Base-by-base conservation (phyloP, 192 early-diverging fungal genomes). In the Gonapodya prolifera region DNA sequence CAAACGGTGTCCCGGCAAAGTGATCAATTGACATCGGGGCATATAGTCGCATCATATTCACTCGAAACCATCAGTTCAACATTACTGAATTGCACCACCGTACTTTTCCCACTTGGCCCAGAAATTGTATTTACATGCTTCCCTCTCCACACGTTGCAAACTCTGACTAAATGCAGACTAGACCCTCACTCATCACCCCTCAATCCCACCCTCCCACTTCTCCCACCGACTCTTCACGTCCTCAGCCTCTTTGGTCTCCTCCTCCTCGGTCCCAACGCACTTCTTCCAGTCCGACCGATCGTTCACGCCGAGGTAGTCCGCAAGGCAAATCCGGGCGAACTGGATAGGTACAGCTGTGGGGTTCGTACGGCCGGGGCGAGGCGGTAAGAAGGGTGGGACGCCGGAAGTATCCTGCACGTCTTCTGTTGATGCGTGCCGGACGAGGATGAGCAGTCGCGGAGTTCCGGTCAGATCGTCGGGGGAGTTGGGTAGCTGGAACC, bases 261-360 rank as follows among this genome's bases (percentile, higher is more conserved):
- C 87, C n/a, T 89, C 88, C 70, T 88, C 81, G 0, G 83, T 71
- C 34, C 91, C 83, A 2, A 87, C 78, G 77, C 94, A 95, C 28
- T 81, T 79, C 81, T 91, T 94, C 96, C 96, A 98, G 79, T 92
- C 85, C 75, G 86, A 90, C 75, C 92, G 85, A 17, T 92, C 87
- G 18, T 92, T 91, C 0, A 77, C 80, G 0, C 84, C 92, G 34
- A 96, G 78, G 1, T 92, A 81, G 2, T 83, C 83, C 0, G 94
- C 91, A 69, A 95, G 80, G 18, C 69, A 18, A 78, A 77, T 35
- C 1, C 17, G 1, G 35, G 78, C 36, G 30, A 33, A 77, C 33
- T 83, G 81, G 32, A 80, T 79, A 1, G 84, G 82, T 29, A 85
- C 70, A 77, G 82, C 80, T 75, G 83, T 82, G 32, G 81, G 29